Evolutionary conservation across 2,329 filamentous ascomycete genomes (phyloP).

Genomic region (Cryphonectria parasitica): DNA sequence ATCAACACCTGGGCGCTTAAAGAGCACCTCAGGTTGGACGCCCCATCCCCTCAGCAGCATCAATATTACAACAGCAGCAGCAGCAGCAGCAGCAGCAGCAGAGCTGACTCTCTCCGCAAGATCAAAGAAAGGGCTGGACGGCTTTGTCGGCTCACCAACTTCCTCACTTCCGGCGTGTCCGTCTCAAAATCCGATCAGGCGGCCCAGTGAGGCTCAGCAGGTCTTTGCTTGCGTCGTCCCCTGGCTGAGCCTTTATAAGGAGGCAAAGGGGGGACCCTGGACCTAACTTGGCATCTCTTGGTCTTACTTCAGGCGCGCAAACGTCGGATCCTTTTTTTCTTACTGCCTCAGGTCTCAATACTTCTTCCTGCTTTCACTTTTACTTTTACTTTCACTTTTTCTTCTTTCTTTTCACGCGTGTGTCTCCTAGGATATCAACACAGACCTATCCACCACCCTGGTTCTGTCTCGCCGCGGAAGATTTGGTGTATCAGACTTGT

Average conservation of each 20-base stretch:
- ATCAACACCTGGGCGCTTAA: background rate
- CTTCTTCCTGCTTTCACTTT: too few species aligned
- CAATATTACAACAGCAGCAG: background rate
- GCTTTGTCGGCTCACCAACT: background rate
- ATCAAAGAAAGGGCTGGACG: background rate
- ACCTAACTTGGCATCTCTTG: background rate
- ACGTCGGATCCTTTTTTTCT: constrained; percentile 9
- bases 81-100: background rate
- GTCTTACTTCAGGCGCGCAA: constrained; percentile 1
- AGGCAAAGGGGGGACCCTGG: background rate
- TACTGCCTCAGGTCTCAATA: background rate
- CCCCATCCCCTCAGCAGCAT: background rate
- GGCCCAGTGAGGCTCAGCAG: constrained; percentile 26
- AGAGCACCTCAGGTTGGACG: background rate
- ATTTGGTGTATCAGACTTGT: background rate
- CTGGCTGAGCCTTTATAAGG: background rate
- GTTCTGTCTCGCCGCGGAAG: background rate
- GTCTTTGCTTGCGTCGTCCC: constrained; percentile 6
- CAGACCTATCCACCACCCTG: background rate
- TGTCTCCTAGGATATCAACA: background rate
- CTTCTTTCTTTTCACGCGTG: background rate
- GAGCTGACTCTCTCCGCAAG: background rate
- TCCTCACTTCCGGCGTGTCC: background rate
- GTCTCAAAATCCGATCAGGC: constrained; percentile 4
- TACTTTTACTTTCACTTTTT: background rate